These are phyloP conservation scores for Marasmius sp. DNA, from an alignment of 1,284 basidiomycete species.

Conservation along the genomic window DNA sequence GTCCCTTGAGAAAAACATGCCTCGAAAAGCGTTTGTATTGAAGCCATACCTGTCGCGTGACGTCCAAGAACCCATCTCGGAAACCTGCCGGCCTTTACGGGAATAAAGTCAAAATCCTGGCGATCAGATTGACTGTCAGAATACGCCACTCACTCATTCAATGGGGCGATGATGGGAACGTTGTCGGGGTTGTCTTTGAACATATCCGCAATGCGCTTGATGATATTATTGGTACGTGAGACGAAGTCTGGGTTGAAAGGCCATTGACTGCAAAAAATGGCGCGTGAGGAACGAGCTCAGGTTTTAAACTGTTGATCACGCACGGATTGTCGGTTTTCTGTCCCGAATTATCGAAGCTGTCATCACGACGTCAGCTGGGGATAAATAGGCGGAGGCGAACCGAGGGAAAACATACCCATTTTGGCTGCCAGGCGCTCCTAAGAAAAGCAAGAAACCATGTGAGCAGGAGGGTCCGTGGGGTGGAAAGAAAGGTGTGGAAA, in stretches of 20 bases:
- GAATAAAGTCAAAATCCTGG: constrained; percentile 2
- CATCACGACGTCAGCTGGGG: background rate
- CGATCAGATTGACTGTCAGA: background rate
- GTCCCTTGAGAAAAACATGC: background rate
- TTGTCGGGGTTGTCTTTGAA: constrained; percentile 56
- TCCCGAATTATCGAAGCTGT: constrained; percentile 85
- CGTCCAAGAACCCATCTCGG: constrained; percentile 51
- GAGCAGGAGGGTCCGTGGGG: background rate
- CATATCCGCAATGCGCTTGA: constrained; percentile 62
- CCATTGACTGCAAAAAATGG: constrained; percentile 49
- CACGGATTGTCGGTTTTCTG: constrained; percentile 58
- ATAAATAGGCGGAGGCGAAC: background rate
- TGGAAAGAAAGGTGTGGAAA: background rate
- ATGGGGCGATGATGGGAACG: constrained; percentile 72
- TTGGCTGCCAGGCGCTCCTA: constrained; percentile 75
- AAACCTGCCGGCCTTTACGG: constrained; percentile 75
- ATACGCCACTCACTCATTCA: constrained; percentile 67
- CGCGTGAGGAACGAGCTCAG: background rate
- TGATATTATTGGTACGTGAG: constrained; percentile 66
- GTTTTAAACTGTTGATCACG: constrained; percentile 14
- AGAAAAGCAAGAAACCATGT: background rate
- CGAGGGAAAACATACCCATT: constrained; percentile 55
- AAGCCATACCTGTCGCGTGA: constrained; percentile 48
- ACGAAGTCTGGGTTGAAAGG: constrained; percentile 67
- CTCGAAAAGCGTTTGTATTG: background rate